Conservation (phyloP, 306 rosid genomes). For the Medicago arabica region DNA sequence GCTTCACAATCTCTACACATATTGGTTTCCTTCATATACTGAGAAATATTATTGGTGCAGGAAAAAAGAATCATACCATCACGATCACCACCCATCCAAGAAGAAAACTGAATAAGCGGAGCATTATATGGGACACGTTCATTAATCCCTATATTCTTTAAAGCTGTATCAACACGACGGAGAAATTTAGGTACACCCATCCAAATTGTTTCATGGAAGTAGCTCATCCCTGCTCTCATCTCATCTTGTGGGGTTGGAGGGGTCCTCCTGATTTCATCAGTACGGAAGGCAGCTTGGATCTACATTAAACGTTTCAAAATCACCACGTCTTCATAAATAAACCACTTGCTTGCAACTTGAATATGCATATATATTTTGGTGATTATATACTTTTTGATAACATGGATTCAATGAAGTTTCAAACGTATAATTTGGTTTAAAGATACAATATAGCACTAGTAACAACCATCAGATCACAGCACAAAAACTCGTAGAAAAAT, state of each 20-base stretch:
- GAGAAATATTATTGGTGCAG: too few species aligned
- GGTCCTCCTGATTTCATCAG: conserved; percentile 92
- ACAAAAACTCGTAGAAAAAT: too few species aligned
- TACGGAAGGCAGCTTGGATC: conserved; percentile 99
- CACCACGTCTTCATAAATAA: too few species aligned
- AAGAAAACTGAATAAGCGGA: conserved; percentile 95
- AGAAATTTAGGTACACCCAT: conserved; percentile 91
- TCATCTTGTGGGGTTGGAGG: conserved; percentile 99
- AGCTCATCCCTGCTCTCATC: conserved; percentile 99
- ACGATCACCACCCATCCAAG: conserved; percentile 99
- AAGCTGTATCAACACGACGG: conserved; percentile 95
- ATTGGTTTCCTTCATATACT: too few species aligned
- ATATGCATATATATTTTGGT: too few species aligned
- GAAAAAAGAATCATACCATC: conserved; percentile 66
- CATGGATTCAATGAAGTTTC: too few species aligned
- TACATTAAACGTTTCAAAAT: conserved; percentile 27
- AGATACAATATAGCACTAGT: too few species aligned
- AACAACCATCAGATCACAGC: too few species aligned
- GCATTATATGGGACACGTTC: conserved; percentile 96
- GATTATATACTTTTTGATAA: too few species aligned
- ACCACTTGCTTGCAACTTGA: too few species aligned
- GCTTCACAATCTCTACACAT: too few species aligned
- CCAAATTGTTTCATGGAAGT: conserved; percentile 99
- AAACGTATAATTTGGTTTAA: too few species aligned
- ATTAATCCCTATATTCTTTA: conserved; percentile 86